These are phyloP conservation scores for Cladosporium colombiae DNA, from an alignment of 2,329 filamentous ascomycete genomes.

Conservation along the genomic window DNA sequence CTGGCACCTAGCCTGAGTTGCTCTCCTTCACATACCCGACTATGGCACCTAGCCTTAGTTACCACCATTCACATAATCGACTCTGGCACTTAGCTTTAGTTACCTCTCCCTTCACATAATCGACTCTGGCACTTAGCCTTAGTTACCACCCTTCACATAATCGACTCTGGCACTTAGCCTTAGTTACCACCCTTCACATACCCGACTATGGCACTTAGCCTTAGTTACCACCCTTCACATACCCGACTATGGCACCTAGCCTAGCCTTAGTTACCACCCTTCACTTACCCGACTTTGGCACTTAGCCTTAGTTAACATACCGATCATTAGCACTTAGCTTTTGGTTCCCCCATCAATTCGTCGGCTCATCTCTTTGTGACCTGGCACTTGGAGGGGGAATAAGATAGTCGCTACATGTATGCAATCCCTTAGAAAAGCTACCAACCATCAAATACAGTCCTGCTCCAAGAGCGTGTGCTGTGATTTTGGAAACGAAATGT, in stretches of 20 bases:
- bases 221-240: too few relatives aligned
- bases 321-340: too few relatives aligned
- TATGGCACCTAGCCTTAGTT: too few relatives aligned
- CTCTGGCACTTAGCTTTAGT: too few relatives aligned
- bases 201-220: background rate
- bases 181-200: background rate
- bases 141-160: background rate
- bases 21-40: background rate
- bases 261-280: too few relatives aligned
- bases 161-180: too few relatives aligned
- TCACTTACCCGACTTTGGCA: background rate
- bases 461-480: background rate
- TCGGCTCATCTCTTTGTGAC: background rate
- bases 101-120: too few relatives aligned
- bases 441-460: background rate
- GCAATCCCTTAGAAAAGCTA: background rate
- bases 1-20: too few relatives aligned
- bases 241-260: too few relatives aligned
- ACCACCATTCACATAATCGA: too few relatives aligned
- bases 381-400: background rate
- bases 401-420: background rate
- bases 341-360: background rate
- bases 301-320: background rate
- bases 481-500: background rate
- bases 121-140: background rate